These are phyloP conservation scores for Saccharomyces mikatae DNA, from an alignment of 805 yeast species.

Conservation along the genomic window DNA sequence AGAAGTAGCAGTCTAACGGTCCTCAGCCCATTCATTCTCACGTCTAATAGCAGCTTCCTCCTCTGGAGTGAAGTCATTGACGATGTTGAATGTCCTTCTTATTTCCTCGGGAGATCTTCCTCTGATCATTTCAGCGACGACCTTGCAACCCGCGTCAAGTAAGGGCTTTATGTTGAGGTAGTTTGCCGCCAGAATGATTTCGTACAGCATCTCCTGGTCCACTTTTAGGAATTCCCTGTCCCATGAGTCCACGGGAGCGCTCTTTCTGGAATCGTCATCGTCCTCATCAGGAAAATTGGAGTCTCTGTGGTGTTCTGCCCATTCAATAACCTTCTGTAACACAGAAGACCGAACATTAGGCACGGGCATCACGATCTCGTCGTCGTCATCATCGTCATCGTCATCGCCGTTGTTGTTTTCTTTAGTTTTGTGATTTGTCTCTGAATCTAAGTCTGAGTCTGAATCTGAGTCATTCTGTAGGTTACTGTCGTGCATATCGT, in stretches of 20 bases:
- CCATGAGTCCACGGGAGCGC: constrained; percentile 94
- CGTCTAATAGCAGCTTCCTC: constrained; percentile 82
- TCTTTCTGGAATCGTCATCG: constrained; percentile 75
- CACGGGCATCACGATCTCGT: constrained; percentile 73
- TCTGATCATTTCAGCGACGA: constrained; percentile 77
- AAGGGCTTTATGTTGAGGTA: constrained; percentile 68
- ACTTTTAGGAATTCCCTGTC: constrained; percentile 89
- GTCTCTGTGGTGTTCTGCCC: constrained; percentile 93
- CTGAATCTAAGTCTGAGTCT: constrained; percentile 21
- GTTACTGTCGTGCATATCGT: constrained; percentile 52
- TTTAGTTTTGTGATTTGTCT: constrained; percentile 33
- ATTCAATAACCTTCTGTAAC: constrained; percentile 82
- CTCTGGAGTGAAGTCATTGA: constrained; percentile 77
- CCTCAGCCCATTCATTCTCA: constrained; percentile 89
- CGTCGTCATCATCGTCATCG: constrained; percentile 52
- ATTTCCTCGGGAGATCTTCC: constrained; percentile 75
- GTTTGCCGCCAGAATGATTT: constrained; percentile 74
- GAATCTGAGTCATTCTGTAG: constrained; percentile 52
- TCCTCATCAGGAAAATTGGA: constrained; percentile 68
- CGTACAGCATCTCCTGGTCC: constrained; percentile 84
- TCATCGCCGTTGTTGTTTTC: constrained; percentile 37
- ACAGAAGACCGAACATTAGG: constrained; percentile 87
- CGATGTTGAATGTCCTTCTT: constrained; percentile 70
- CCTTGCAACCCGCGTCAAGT: constrained; percentile 71
- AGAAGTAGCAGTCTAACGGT: constrained; percentile 38